Conservation (phyloP, 2,329 filamentous ascomycete genomes). For the Colletotrichum sp. region DNA sequence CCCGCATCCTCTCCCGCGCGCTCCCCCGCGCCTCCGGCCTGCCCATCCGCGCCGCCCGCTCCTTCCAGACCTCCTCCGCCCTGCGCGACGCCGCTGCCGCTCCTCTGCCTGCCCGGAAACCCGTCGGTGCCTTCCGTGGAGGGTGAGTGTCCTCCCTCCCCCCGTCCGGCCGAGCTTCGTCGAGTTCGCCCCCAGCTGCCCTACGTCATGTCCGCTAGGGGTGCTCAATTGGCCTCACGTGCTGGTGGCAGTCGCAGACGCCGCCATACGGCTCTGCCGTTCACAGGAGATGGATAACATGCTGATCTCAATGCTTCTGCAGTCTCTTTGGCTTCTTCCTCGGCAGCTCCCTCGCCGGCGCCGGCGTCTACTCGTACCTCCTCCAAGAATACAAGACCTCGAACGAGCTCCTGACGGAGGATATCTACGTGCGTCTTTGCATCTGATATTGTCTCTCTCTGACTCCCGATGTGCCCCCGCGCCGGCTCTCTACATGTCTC, state of each 20-base stretch:
- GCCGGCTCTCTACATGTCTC: neutral
- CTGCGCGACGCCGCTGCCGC: constrained; percentile 48
- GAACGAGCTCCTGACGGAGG: constrained; percentile 91
- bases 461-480: neutral
- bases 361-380: constrained; percentile 89
- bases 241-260: neutral
- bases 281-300: neutral
- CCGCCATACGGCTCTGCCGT: neutral
- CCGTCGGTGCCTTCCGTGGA: constrained; percentile 66
- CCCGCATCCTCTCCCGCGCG: constrained; percentile 49
- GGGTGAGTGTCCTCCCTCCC: constrained; percentile 49
- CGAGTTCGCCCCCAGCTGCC: neutral
- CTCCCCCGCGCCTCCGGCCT: constrained; percentile 33
- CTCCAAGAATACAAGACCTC: constrained; percentile 92
- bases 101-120: constrained; percentile 61
- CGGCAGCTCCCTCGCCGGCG: constrained; percentile 79
- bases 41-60: constrained; percentile 33
- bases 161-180: neutral
- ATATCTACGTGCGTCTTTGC: constrained; percentile 84
- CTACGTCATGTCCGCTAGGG: neutral
- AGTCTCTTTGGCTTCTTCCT: constrained; percentile 93
- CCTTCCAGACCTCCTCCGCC: constrained; percentile 56
- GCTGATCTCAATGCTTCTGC: neutral
- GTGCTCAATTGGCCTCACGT: neutral
- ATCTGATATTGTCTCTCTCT: constrained; percentile 35